Evolutionary conservation across 306 rosid genomes (phyloP), one percentile per base, ranked within the genome.

Genomic region (Macrotyloma uniflorum): DNA sequence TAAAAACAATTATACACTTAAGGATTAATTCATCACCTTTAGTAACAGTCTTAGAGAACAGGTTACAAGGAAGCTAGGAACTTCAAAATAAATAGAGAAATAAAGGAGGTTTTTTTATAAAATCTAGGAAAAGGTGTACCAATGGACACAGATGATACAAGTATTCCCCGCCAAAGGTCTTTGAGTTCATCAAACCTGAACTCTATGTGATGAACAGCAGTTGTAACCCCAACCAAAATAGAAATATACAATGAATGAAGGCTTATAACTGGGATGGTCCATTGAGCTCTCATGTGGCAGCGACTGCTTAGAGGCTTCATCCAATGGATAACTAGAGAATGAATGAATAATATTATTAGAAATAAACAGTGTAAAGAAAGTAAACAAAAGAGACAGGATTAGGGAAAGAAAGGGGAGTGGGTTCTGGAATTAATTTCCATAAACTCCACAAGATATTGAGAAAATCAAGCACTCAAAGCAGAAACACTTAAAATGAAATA

Each of bases 121-220:
- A 83, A 55, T 32, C 75, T 22, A 76, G 78, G 73, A 71, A 78
- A 86, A 86, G 74, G 78, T 18, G 40, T 91, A 96, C 98, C 99
- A 40, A 96, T 85, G 75, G 96, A 83, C 72, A 66, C 74, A 51
- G 91, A 85, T 46, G 97, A 87, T 65, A 91, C 84, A 70, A 93
- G 87, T 85, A 95, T 87, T 84, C 99, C 99, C 64, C 88, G 89
- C 98, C 98, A 93, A 53, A 95, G 94, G 79, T 95, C 97, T 84
- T 82, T 93, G 71, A 93, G 91, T 81, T 95, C 99, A 55, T 95
- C 98, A 79, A 95, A 95, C 84, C 98, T 87, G 89, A 95, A 93
- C 75, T 95, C 98, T 81, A 95, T 83, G 83, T 96, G 98, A 79
- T 80, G 90, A 83, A 96, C 83, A 71, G 97, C 92, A 80, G 87